Evolutionary conservation across 768 basidiomycete species (phyloP).

Genomic region (Lactarius tabidus): DNA sequence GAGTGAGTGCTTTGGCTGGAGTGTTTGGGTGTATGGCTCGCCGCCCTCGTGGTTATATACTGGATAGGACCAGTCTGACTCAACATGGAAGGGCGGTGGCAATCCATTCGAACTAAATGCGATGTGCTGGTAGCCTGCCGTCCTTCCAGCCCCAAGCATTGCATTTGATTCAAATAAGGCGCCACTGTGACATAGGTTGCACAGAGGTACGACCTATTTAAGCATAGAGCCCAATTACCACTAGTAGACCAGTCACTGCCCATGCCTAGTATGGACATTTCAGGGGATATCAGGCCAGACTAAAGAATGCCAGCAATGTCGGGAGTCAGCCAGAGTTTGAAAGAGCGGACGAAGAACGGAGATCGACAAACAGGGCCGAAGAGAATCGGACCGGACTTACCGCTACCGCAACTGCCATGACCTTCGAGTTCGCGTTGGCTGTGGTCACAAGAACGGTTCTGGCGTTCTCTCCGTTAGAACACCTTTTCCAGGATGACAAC

Average conservation of each 20-base stretch:
- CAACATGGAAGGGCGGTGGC: constrained; percentile 10
- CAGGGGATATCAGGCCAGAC: background rate
- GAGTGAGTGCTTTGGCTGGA: background rate
- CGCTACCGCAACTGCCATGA: background rate
- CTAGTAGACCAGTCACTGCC: background rate
- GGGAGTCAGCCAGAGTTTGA: background rate
- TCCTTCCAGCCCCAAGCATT: background rate
- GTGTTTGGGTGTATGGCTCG: background rate
- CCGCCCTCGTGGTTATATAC: background rate
- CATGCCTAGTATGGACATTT: background rate
- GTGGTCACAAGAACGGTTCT: constrained; percentile 50
- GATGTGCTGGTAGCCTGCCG: background rate
- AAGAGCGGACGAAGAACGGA: background rate
- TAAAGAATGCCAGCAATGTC: too few species aligned
- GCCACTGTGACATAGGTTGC: background rate
- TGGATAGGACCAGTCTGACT: background rate
- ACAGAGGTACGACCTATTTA: background rate
- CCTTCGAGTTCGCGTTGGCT: constrained; percentile 30
- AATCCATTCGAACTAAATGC: constrained; percentile 4
- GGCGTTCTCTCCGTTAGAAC: constrained; percentile 46
- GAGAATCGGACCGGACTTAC: background rate
- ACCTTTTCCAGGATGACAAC: constrained; percentile 59
- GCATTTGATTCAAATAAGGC: background rate
- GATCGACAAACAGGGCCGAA: background rate
- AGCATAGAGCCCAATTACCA: background rate